These are phyloP conservation scores for Pseudogymnoascus sp. DNA, from an alignment of 2,329 filamentous ascomycete genomes.

Conservation along the genomic window DNA sequence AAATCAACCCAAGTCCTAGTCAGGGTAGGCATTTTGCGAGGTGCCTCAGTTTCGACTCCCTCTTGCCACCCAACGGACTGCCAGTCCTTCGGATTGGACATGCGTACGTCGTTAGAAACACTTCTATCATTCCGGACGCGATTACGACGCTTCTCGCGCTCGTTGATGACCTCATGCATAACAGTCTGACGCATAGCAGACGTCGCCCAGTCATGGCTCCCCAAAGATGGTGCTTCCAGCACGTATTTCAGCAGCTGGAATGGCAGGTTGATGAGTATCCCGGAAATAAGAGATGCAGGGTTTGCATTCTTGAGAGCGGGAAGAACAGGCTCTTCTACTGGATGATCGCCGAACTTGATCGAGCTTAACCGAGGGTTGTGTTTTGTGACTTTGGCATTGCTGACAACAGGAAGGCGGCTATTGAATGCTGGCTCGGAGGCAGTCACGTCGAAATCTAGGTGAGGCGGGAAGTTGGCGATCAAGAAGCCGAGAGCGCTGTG, in stretches of 20 bases:
- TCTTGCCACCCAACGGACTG: constrained; percentile 29
- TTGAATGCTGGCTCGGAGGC: constrained; percentile 40
- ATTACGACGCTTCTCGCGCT: constrained; percentile 49
- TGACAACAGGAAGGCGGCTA: constrained; percentile 37
- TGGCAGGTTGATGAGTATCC: constrained; percentile 61
- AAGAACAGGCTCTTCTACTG: constrained; percentile 35
- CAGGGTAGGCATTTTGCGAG: constrained; percentile 13
- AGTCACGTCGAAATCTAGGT: constrained; percentile 51
- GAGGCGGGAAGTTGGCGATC: constrained; percentile 49
- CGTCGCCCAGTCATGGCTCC: constrained; percentile 43
- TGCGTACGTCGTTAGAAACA: constrained; percentile 23
- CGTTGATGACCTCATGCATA: constrained; percentile 44
- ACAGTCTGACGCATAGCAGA: constrained; percentile 40
- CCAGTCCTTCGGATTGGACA: constrained; percentile 24
- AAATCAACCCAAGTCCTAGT: constrained; percentile 24
- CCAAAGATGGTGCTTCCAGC: constrained; percentile 53
- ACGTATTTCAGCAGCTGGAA: constrained; percentile 59
- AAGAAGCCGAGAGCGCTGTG: constrained; percentile 51
- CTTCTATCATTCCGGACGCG: constrained; percentile 19
- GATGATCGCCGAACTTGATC: constrained; percentile 63
- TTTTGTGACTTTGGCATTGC: constrained; percentile 25
- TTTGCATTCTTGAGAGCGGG: constrained; percentile 25
- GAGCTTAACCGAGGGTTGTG: constrained; percentile 49
- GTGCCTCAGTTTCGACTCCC: constrained; percentile 21
- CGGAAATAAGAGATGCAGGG: constrained; percentile 46